phyloP scores from a whole-genome alignment of 2,329 filamentous ascomycete species.

The Blastomyces percursus region DNA sequence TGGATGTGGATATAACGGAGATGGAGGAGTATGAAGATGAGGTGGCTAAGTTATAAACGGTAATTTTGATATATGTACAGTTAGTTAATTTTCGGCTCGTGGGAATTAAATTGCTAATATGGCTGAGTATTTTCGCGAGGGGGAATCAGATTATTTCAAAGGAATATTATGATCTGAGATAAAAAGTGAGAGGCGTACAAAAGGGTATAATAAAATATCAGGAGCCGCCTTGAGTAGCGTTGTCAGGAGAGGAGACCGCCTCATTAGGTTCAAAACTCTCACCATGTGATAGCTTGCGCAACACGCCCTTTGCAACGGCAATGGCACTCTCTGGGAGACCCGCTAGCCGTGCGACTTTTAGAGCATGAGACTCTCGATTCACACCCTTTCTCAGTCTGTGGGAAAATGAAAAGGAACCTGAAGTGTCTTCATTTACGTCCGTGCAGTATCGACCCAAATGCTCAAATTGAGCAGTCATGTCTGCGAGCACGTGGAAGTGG shows the following conservation, averaged over 20 bases:
- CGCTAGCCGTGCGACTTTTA: slow-evolving; percentile 87
- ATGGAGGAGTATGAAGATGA: slow-evolving; percentile 4
- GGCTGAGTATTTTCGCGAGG: background rate
- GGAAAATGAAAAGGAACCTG: slow-evolving; percentile 67
- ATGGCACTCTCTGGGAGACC: slow-evolving; percentile 67
- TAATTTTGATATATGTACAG: background rate
- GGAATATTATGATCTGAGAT: background rate
- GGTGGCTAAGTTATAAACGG: background rate
- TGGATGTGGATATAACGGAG: background rate
- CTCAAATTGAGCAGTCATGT: slow-evolving; percentile 54
- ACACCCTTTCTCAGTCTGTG: slow-evolving; percentile 72
- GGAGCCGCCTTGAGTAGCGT: background rate
- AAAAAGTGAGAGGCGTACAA: background rate
- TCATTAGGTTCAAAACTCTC: background rate
- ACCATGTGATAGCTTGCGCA: background rate
- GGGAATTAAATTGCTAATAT: background rate
- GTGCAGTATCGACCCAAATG: slow-evolving; percentile 72
- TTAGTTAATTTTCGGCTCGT: background rate
- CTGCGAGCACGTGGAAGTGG: slow-evolving; percentile 78
- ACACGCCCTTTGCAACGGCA: slow-evolving; percentile 50
- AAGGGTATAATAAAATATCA: background rate
- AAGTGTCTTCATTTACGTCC: slow-evolving; percentile 65
- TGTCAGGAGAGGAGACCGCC: background rate
- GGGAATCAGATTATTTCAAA: background rate
- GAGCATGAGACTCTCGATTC: slow-evolving; percentile 76